Percentiles rank a stretch among this genome's conserved stretches.
Evolutionary conservation across 2,329 filamentous ascomycete species (phyloP).

Genomic region (Podosphaera aphanis): DNA sequence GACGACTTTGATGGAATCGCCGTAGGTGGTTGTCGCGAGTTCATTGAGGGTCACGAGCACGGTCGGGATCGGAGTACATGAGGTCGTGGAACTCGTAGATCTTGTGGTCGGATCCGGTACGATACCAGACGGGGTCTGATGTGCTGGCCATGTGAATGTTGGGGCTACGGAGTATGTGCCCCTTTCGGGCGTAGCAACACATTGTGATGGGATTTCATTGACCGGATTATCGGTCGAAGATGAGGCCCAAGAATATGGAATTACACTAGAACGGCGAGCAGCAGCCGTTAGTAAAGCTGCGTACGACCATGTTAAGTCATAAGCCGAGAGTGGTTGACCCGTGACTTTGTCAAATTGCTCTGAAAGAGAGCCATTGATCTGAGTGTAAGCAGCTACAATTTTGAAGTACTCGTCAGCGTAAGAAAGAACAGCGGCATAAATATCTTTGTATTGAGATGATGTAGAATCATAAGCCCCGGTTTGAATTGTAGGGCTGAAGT

Average conservation of each 20-base stretch:
- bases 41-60: constrained; percentile 41
- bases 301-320: constrained; percentile 52
- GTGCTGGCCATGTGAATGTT: constrained; percentile 24
- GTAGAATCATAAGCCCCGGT: constrained; percentile 41
- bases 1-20: constrained; percentile 41
- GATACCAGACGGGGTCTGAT: constrained; percentile 9
- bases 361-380: constrained; percentile 35
- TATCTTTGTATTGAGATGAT: constrained; percentile 34
- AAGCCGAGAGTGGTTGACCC: constrained; percentile 34
- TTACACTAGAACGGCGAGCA: constrained; percentile 28
- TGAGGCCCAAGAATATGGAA: constrained; percentile 31
- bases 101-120: constrained; percentile 4
- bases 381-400: constrained; percentile 25
- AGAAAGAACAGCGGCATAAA: constrained; percentile 34
- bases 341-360: constrained; percentile 39
- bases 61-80: constrained; percentile 19
- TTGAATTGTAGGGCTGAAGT: constrained; percentile 32
- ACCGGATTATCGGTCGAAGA: constrained; percentile 17
- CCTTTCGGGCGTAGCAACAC: constrained; percentile 22
- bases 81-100: constrained; percentile 3
- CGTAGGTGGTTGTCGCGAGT: constrained; percentile 30
- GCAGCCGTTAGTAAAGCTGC: constrained; percentile 43
- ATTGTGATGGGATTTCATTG: constrained; percentile 22
- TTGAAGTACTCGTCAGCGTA: constrained; percentile 37
- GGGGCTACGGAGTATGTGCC: constrained; percentile 27